Evolutionary conservation across 116 monocot genomes (phyloP).

Genomic region (Trichopus zeylanicus): DNA sequence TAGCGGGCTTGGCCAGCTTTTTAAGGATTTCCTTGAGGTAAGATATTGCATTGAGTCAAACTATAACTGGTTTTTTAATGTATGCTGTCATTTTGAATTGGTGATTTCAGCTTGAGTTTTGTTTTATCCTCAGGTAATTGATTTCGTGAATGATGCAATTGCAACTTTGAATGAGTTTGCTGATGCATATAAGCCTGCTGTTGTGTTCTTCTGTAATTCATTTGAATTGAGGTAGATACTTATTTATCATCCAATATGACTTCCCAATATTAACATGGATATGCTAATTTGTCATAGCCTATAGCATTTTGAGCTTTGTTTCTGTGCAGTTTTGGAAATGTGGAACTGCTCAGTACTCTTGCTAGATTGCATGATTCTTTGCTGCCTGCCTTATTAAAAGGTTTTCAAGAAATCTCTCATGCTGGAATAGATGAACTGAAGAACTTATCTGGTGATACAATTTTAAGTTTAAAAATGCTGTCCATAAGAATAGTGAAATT

Average conservation of each 20-base stretch:
- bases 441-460: too few species aligned
- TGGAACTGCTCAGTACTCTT: conserved; percentile 52
- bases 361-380: conserved; percentile 73
- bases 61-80: background rate
- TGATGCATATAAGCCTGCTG: conserved; percentile 58
- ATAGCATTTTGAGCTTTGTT: background rate
- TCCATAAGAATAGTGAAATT: conserved; percentile 59
- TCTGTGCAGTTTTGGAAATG: conserved; percentile 55
- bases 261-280: background rate
- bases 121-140: conserved; percentile 55
- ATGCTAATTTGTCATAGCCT: background rate
- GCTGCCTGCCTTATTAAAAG: conserved; percentile 53
- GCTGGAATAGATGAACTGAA: background rate
- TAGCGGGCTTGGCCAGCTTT: conserved; percentile 32
- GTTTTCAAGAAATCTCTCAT: conserved; percentile 27
- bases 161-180: conserved; percentile 74
- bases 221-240: conserved; percentile 60
- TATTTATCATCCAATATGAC: background rate
- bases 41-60: conserved; percentile 8
- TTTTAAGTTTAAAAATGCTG: conserved; percentile 48
- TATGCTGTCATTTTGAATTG: background rate
- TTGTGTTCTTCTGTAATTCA: conserved; percentile 43
- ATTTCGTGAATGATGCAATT: conserved; percentile 91
- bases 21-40: conserved; percentile 71
- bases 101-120: background rate